Evolutionary conservation across 2,329 filamentous ascomycete genomes (phyloP).

Genomic region (Capronia coronata): DNA sequence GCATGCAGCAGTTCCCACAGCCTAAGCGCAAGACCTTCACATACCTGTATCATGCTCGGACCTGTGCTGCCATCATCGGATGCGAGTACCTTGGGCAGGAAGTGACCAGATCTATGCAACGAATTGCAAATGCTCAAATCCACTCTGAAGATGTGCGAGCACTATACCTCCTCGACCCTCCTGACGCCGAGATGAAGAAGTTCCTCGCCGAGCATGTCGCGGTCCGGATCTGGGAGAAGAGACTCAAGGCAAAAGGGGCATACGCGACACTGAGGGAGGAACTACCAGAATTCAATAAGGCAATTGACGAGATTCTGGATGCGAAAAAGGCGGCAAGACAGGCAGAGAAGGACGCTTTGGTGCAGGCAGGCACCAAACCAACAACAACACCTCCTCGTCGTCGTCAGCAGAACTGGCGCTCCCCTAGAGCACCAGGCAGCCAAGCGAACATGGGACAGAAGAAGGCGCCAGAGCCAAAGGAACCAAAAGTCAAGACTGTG

Average conservation of each 20-base stretch:
- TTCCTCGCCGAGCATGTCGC: constrained; percentile 21
- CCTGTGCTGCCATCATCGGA: constrained; percentile 12
- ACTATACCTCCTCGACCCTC: constrained; percentile 8
- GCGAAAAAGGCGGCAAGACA: not conserved
- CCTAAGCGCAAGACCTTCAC: constrained; percentile 8
- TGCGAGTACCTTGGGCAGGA: constrained; percentile 15
- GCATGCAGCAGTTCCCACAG: constrained; percentile 7
- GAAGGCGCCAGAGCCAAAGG: not conserved
- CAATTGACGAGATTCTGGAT: constrained; percentile 10
- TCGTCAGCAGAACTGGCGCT: not conserved
- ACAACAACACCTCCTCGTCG: not conserved
- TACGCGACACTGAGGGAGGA: constrained; percentile 18
- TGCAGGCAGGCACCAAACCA: not conserved
- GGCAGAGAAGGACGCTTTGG: not conserved
- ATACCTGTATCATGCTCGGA: constrained; percentile 10
- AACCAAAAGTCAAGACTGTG: not conserved
- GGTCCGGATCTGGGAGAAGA: constrained; percentile 12
- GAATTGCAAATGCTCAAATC: constrained; percentile 11
- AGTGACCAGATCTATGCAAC: constrained; percentile 14
- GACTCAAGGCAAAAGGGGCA: constrained; percentile 9
- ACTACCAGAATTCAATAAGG: constrained; percentile 16
- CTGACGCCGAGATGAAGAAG: constrained; percentile 8
- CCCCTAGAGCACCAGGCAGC: not conserved
- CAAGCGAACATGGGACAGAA: not conserved
- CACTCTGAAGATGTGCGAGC: constrained; percentile 22